A percentile compares a stretch with the other conserved stretches of the same genome.
Conservation (phyloP, 164 flowering plant genomes). For the Houttuynia cordata region DNA sequence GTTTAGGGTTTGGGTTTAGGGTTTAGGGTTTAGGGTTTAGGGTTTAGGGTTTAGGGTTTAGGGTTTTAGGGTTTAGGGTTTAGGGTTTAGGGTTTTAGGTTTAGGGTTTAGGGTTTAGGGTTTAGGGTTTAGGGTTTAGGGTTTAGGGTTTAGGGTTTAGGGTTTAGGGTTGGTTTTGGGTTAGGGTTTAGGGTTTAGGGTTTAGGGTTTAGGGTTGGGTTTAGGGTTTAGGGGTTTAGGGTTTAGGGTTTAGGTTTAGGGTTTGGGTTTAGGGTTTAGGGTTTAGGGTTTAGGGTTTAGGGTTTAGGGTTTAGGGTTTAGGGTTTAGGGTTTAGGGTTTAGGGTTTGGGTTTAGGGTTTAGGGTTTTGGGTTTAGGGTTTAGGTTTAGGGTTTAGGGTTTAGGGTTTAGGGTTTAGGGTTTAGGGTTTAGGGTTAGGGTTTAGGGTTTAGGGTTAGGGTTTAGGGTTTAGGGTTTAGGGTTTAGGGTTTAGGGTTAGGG, state of each 20-base stretch:
- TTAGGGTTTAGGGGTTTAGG: too few relatives aligned
- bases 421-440: neutral
- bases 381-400: neutral
- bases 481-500: constrained; percentile 1
- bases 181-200: neutral
- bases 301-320: neutral
- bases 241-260: constrained; percentile 5
- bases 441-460: constrained; percentile 3
- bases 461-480: constrained; percentile 3
- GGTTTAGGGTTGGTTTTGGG: constrained; percentile 4
- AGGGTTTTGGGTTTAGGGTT: too few relatives aligned
- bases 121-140: constrained; percentile 3
- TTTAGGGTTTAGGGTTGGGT: constrained; percentile 3
- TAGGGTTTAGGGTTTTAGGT: too few relatives aligned
- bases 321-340: too few relatives aligned
- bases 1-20: too few relatives aligned
- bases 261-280: constrained; percentile 1
- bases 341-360: too few relatives aligned
- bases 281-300: neutral
- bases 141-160: constrained; percentile 9
- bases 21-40: neutral
- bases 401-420: neutral
- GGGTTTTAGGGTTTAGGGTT: too few relatives aligned
- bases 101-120: constrained; percentile 1
- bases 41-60: constrained; percentile 2